phyloP scores from a whole-genome alignment of 192 early-diverging fungal genomes.

The Coemansia sp. region DNA sequence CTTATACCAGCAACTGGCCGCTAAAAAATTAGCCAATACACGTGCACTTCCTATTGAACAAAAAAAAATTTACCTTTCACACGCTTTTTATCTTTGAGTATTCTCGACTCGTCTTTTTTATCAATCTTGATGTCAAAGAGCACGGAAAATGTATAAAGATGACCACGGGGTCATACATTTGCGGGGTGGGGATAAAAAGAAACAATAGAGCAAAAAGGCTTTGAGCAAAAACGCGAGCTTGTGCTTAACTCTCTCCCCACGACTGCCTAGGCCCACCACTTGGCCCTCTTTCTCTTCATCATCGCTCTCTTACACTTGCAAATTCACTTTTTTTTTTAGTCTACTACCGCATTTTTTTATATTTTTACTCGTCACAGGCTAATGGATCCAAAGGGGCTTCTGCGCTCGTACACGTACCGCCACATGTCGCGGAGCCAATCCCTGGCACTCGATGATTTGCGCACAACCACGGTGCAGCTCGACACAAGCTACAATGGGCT shows the following conservation, averaged over 20 bases:
- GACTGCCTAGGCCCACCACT: background rate
- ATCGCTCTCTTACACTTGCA: background rate
- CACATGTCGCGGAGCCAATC: constrained; percentile 26
- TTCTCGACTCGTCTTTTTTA: background rate
- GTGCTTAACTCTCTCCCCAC: background rate
- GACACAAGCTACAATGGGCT: constrained; percentile 26
- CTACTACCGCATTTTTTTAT: background rate
- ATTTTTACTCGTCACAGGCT: background rate
- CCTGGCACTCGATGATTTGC: constrained; percentile 13
- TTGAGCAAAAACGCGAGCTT: background rate
- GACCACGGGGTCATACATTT: background rate
- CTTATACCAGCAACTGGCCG: constrained; percentile 42
- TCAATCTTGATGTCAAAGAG: background rate
- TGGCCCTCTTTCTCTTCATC: background rate
- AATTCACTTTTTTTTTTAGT: background rate
- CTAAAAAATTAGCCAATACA: constrained; percentile 9
- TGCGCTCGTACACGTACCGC: constrained; percentile 18
- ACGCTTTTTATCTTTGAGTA: background rate
- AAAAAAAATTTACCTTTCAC: background rate
- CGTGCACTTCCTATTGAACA: background rate
- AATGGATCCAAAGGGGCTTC: constrained; percentile 5
- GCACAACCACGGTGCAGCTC: constrained; percentile 12
- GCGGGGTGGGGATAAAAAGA: background rate
- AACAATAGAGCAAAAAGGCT: background rate
- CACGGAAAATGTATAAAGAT: background rate